A percentile compares a stretch with the other conserved stretches of the same genome.
Evolutionary conservation across 129 eudicot genomes (phyloP).

Genomic region (Mikania micrantha): DNA sequence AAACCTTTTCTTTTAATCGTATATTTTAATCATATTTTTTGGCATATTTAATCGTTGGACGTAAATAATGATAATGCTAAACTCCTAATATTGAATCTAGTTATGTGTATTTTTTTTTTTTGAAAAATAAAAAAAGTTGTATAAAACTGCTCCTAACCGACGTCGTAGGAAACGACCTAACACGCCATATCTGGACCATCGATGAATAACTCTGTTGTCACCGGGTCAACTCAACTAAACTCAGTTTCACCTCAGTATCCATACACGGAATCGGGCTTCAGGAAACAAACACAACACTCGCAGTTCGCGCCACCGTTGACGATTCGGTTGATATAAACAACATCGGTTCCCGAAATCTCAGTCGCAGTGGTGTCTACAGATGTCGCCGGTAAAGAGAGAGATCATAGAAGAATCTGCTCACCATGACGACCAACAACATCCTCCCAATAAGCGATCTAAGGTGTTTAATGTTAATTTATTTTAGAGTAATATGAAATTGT

Average conservation of each 20-base stretch:
- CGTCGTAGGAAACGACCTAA: constrained; percentile 11
- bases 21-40: too few relatives aligned
- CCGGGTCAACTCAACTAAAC: constrained; percentile 31
- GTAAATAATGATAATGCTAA: too few relatives aligned
- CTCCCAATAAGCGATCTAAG: constrained; percentile 63
- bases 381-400: constrained; percentile 57
- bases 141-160: not conserved
- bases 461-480: constrained; percentile 14
- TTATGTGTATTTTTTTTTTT: too few relatives aligned
- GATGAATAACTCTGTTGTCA: constrained; percentile 6
- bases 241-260: constrained; percentile 9
- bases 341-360: constrained; percentile 18
- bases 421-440: constrained; percentile 37
- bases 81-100: too few relatives aligned
- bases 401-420: constrained; percentile 21
- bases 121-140: too few relatives aligned
- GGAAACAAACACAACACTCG: not conserved
- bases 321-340: not conserved
- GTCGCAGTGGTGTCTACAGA: constrained; percentile 18
- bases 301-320: not conserved
- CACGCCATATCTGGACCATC: not conserved
- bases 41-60: too few relatives aligned
- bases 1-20: too few relatives aligned
- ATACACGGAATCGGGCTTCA: constrained; percentile 1
- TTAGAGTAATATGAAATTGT: not conserved